phyloP scores from a whole-genome alignment of 805 yeast genomes.

The Wickerhamomyces canadensis region DNA sequence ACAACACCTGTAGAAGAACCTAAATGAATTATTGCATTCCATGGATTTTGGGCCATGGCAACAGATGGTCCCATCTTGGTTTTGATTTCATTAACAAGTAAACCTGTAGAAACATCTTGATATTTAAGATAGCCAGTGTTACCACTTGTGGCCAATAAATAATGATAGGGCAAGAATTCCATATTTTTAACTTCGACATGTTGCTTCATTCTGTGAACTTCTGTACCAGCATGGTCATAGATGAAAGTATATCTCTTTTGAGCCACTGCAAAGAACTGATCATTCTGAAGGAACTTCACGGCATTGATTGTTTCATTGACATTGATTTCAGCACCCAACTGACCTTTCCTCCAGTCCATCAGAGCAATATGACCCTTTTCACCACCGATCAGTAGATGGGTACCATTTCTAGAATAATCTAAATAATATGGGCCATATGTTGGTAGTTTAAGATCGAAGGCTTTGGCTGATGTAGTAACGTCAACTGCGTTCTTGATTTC shows the following conservation, averaged over 20 bases:
- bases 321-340: slow-evolving; percentile 72
- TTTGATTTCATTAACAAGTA: slow-evolving; percentile 71
- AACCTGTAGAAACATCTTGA: slow-evolving; percentile 95
- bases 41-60: slow-evolving; percentile 85
- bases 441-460: slow-evolving; percentile 63
- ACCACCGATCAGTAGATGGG: slow-evolving; percentile 81
- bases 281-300: slow-evolving; percentile 85
- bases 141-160: slow-evolving; percentile 81
- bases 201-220: slow-evolving; percentile 84
- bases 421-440: slow-evolving; percentile 83
- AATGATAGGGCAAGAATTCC: slow-evolving; percentile 92
- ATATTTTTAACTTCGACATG: slow-evolving; percentile 80
- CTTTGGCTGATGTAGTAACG: slow-evolving; percentile 64
- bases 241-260: slow-evolving; percentile 92
- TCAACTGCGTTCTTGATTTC: slow-evolving; percentile 79
- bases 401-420: slow-evolving; percentile 84
- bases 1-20: slow-evolving; percentile 94
- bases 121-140: slow-evolving; percentile 83
- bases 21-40: slow-evolving; percentile 91
- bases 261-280: slow-evolving; percentile 93
- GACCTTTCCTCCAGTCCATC: slow-evolving; percentile 92
- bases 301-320: slow-evolving; percentile 87
- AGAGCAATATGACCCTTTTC: slow-evolving; percentile 92
- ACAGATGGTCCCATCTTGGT: slow-evolving; percentile 90
- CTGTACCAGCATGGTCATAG: slow-evolving; percentile 87